Conservation (phyloP, 495 filamentous ascomycete genomes). For the Daldinia bambusicola region DNA sequence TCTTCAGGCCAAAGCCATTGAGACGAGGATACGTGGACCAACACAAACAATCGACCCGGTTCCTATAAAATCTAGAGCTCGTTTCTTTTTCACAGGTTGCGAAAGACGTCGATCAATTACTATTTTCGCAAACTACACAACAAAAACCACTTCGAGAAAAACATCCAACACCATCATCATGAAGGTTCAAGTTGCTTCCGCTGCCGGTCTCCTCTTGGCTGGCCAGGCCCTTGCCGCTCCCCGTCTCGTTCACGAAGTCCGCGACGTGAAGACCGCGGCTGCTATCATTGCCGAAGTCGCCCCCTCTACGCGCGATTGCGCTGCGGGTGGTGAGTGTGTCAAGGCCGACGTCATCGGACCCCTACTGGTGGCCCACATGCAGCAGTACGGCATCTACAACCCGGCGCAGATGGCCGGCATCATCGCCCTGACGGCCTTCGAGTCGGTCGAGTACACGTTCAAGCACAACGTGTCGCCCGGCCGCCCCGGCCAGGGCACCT, state of each 20-base stretch:
- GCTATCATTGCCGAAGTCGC: slow-evolving; percentile 63
- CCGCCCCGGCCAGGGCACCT: slow-evolving; percentile 76
- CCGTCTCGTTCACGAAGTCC: slow-evolving; percentile 28
- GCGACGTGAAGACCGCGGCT: slow-evolving; percentile 55
- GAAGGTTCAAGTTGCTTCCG: slow-evolving; percentile 40
- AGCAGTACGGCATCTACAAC: slow-evolving; percentile 63
- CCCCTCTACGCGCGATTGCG: slow-evolving; percentile 59
- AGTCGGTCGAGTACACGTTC: slow-evolving; percentile 73
- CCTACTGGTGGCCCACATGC: slow-evolving; percentile 65
- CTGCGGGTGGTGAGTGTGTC: slow-evolving; percentile 68
- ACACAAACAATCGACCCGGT: slow-evolving; percentile 16
- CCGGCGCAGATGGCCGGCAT: slow-evolving; percentile 70
- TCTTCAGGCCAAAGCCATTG: slow-evolving; percentile 7
- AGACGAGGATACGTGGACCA: slow-evolving; percentile 1
- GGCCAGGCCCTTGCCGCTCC: slow-evolving; percentile 39
- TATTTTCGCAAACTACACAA: not conserved
- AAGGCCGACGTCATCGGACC: slow-evolving; percentile 71
- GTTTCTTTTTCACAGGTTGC: slow-evolving; percentile 20
- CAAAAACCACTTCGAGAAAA: slow-evolving; percentile 9
- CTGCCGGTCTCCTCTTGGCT: slow-evolving; percentile 42
- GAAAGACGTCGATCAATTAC: slow-evolving; percentile 35
- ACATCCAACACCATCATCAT: slow-evolving; percentile 29
- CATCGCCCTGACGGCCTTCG: slow-evolving; percentile 71
- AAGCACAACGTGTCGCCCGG: slow-evolving; percentile 73
- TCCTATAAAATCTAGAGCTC: slow-evolving; percentile 14